Percentiles rank a stretch among this genome's conserved stretches.
Evolutionary conservation across 768 basidiomycete species (phyloP).

Genomic region (Amanita pallidorosea): DNA sequence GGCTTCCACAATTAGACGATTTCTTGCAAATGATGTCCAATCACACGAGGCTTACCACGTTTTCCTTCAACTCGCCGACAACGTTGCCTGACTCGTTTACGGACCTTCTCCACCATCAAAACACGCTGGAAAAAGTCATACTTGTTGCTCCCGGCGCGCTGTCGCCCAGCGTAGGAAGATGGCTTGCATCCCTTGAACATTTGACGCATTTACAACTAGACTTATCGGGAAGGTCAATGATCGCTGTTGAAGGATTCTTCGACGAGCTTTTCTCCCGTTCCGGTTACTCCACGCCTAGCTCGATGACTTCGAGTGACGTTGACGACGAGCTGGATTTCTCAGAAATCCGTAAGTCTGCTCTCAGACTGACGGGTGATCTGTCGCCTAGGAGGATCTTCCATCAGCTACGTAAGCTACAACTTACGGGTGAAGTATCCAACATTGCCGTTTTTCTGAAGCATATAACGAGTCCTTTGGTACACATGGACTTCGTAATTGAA

Average conservation of each 20-base stretch:
- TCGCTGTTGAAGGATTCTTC: constrained; percentile 75
- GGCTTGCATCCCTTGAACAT: constrained; percentile 54
- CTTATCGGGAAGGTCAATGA: constrained; percentile 53
- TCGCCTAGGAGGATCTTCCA: constrained; percentile 46
- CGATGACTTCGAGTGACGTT: constrained; percentile 58
- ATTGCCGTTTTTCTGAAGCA: constrained; percentile 66
- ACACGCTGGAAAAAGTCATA: constrained; percentile 46
- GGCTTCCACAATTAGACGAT: constrained; percentile 44
- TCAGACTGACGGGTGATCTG: constrained; percentile 53
- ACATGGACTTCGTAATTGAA: constrained; percentile 67
- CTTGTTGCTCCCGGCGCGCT: constrained; percentile 71
- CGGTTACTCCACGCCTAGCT: constrained; percentile 62
- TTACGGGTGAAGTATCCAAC: constrained; percentile 62
- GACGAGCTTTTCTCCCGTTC: constrained; percentile 54
- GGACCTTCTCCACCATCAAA: constrained; percentile 50
- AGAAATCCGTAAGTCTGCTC: constrained; percentile 59
- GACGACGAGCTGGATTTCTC: constrained; percentile 74
- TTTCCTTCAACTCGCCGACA: constrained; percentile 62
- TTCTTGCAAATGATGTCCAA: constrained; percentile 58
- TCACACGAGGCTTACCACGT: constrained; percentile 51
- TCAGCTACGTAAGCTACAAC: constrained; percentile 46
- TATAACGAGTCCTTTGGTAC: constrained; percentile 50
- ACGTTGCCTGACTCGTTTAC: constrained; percentile 64
- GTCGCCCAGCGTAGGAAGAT: constrained; percentile 58
- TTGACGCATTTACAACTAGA: constrained; percentile 62